Conservation (phyloP, 2,329 filamentous ascomycete genomes). For the Colletotrichum tropicale region DNA sequence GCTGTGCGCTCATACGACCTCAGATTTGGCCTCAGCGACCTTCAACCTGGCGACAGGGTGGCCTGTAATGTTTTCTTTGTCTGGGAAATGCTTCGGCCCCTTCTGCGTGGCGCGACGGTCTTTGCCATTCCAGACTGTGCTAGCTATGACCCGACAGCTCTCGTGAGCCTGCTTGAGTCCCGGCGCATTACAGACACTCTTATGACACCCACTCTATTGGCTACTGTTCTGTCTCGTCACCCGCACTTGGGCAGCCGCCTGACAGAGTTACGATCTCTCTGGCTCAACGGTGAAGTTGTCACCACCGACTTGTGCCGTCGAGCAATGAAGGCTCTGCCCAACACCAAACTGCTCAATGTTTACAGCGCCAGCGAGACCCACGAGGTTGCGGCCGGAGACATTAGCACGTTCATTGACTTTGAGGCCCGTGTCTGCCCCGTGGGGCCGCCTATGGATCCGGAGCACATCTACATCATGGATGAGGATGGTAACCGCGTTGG, state of each 20-base stretch:
- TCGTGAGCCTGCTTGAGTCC: slow-evolving; percentile 71
- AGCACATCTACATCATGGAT: slow-evolving; percentile 75
- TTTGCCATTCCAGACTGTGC: slow-evolving; percentile 76
- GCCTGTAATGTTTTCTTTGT: slow-evolving; percentile 91
- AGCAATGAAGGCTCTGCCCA: slow-evolving; percentile 70
- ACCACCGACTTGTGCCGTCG: slow-evolving; percentile 77
- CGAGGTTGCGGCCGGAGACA: slow-evolving; percentile 79
- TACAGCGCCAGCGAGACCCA: slow-evolving; percentile 86
- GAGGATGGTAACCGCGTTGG: slow-evolving; percentile 70
- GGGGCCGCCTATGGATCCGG: slow-evolving; percentile 70
- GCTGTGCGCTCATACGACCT: slow-evolving; percentile 76
- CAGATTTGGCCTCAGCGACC: slow-evolving; percentile 72
- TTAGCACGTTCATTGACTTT: slow-evolving; percentile 68
- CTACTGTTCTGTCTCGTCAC: slow-evolving; percentile 74
- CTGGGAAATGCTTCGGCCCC: slow-evolving; percentile 81
- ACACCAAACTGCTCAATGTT: slow-evolving; percentile 74
- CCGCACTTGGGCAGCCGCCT: slow-evolving; percentile 67
- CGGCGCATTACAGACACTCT: slow-evolving; percentile 78
- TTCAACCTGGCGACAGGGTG: slow-evolving; percentile 74
- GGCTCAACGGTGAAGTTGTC: slow-evolving; percentile 85
- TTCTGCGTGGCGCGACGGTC: slow-evolving; percentile 77
- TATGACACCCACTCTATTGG: slow-evolving; percentile 81
- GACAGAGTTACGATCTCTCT: slow-evolving; percentile 71
- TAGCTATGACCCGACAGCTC: slow-evolving; percentile 77
- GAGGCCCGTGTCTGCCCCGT: slow-evolving; percentile 74